These are phyloP conservation scores for Dothistroma septosporum DNA, from an alignment of 2,329 filamentous ascomycete species.

Conservation along the genomic window DNA sequence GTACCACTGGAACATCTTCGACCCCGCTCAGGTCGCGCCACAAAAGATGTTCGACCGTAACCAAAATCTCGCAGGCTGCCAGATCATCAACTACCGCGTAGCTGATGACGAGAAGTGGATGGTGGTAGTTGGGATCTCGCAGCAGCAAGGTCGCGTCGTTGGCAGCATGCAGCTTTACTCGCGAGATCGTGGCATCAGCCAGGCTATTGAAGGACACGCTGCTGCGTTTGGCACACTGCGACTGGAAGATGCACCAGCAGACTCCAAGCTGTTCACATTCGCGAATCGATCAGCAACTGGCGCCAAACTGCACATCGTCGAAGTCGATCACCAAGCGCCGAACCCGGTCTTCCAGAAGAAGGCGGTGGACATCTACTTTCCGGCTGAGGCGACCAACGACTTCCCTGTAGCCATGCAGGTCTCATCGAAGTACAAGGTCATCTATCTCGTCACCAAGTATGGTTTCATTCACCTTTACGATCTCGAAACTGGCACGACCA, in stretches of 20 bases:
- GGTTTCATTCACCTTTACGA: slow-evolving; percentile 99
- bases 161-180: slow-evolving; percentile 98
- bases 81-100: slow-evolving; percentile 99
- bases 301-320: slow-evolving; percentile 94
- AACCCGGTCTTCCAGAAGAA: slow-evolving; percentile 93
- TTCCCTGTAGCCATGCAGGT: slow-evolving; percentile 98
- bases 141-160: slow-evolving; percentile 86
- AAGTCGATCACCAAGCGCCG: slow-evolving; percentile 86
- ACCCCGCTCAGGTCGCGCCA: slow-evolving; percentile 70
- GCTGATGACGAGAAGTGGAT: slow-evolving; percentile 97
- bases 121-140: slow-evolving; percentile 93
- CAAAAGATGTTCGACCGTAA: slow-evolving; percentile 95
- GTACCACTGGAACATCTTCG: slow-evolving; percentile 97
- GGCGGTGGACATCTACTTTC: slow-evolving; percentile 96
- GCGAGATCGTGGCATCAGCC: slow-evolving; percentile 91
- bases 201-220: slow-evolving; percentile 95
- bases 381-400: slow-evolving; percentile 88
- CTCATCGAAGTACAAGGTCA: slow-evolving; percentile 90
- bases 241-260: slow-evolving; percentile 80
- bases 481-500: slow-evolving; percentile 87
- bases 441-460: slow-evolving; percentile 98
- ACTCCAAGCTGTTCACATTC: slow-evolving; percentile 96
- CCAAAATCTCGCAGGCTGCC: slow-evolving; percentile 79
- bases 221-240: slow-evolving; percentile 88
- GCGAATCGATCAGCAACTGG: slow-evolving; percentile 84